A percentile compares a stretch with the other conserved stretches of the same genome.
phyloP scores from a whole-genome alignment of 306 rosid genomes.

The Prunus mongolica region DNA sequence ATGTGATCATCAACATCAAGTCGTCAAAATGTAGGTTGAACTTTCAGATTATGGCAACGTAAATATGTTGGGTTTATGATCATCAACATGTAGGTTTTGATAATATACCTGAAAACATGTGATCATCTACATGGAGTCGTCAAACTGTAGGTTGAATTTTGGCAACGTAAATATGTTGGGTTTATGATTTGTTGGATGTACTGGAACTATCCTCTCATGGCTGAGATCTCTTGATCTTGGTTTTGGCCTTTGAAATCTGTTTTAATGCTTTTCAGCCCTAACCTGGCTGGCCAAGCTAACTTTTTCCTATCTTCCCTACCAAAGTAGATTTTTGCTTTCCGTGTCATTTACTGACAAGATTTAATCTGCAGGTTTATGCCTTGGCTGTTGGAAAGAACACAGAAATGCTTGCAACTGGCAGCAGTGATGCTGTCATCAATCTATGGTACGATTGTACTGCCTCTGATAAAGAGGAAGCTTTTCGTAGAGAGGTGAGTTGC shows the following conservation, averaged over 20 bases:
- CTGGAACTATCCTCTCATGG: neutral
- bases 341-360: constrained; percentile 23
- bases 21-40: neutral
- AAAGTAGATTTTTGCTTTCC: neutral
- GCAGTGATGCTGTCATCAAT: constrained; percentile 78
- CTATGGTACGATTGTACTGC: constrained; percentile 86
- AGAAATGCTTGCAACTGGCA: constrained; percentile 94
- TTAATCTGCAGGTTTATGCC: constrained; percentile 76
- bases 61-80: neutral
- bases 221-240: neutral
- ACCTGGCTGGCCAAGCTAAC: neutral
- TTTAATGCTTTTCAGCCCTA: neutral
- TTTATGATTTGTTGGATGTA: neutral
- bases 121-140: neutral
- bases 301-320: neutral
- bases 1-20: neutral
- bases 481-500: constrained; percentile 65
- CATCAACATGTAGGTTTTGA: too few species aligned
- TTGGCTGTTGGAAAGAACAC: constrained; percentile 85
- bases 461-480: constrained; percentile 80
- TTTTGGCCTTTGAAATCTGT: neutral
- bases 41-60: neutral
- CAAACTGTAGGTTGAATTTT: neutral
- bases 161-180: neutral
- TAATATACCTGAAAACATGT: neutral